These are phyloP conservation scores for Chalaropsis thielavioides DNA, from an alignment of 2,329 filamentous ascomycete genomes.

Conservation along the genomic window DNA sequence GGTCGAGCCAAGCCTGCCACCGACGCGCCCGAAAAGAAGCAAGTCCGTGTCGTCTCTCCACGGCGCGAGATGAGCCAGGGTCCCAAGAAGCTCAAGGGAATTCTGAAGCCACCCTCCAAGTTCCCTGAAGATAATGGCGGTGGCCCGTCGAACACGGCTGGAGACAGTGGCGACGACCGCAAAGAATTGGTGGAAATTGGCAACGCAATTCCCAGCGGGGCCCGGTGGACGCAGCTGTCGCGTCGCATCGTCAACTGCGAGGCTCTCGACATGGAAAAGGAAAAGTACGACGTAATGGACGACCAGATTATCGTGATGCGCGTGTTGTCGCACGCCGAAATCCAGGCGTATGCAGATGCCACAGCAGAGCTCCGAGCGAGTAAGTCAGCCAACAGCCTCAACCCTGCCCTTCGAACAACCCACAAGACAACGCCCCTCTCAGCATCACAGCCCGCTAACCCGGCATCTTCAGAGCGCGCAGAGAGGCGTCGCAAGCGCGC, in stretches of 20 bases:
- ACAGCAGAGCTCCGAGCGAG: constrained; percentile 67
- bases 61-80: constrained; percentile 44
- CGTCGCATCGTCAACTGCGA: constrained; percentile 79
- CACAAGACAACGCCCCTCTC: background rate
- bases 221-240: constrained; percentile 87
- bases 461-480: background rate
- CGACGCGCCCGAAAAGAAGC: constrained; percentile 19
- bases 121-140: constrained; percentile 61
- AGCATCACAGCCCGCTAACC: background rate
- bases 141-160: constrained; percentile 48
- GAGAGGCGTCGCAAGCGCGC: background rate
- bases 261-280: constrained; percentile 70
- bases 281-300: constrained; percentile 80
- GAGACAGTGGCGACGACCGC: constrained; percentile 80
- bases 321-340: constrained; percentile 77
- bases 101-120: constrained; percentile 66
- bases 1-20: background rate
- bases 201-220: constrained; percentile 59
- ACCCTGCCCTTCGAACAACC: background rate
- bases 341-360: constrained; percentile 69
- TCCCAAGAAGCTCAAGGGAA: constrained; percentile 61
- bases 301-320: constrained; percentile 88
- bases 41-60: constrained; percentile 59
- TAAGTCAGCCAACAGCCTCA: constrained; percentile 28
- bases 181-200: constrained; percentile 33